Evolutionary conservation across 169 alveolate species (phyloP), one percentile per base, ranked within the genome.

Genomic region (Plasmodium adleri): DNA sequence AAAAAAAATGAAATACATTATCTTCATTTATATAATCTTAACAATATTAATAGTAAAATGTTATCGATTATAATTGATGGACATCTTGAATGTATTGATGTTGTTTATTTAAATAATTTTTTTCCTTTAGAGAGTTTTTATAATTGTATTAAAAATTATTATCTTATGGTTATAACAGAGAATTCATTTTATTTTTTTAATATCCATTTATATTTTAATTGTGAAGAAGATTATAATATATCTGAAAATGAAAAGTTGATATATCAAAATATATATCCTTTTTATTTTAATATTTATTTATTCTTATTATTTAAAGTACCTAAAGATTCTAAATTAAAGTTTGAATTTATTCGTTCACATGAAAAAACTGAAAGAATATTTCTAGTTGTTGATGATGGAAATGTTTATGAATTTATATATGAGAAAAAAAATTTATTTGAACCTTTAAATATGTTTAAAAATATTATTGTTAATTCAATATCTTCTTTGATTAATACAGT

Each of bases 161-260:
- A 86, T 24, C 26, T 86, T 8, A 71, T 86, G 87, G 15, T 72
- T 15, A 63, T 86, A 47, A 86, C 92, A 0, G 87, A 58, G 15
- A 45, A 45, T 1, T 59, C 92, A 1, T 86, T 86, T 56, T 86
- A 59, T 52, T 60, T 86, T 71, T 86, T 59, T 28, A 86, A 86
- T 17, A 73, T 86, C 7, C 92, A 86, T 60, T 45, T 86, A 26
- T 86, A 86, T 20, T 86, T 86, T 28, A 86, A 86, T 28, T 86
- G 92, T 86, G 92, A 70, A 52, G 92, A 86, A 43, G 92, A 72
- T 20, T 86, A 26, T 54, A 59, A 70, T 43, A 39, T 86, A 6
- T 59, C 92, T 0, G 39, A 60, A 1, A 72, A 68, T 60, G 92
- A 86, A 56, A 66, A 62, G 15, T 52, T 72, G 3, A 52, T 86